Evolutionary conservation across 371 early-diverging fungal genomes (phyloP), one percentile per base, ranked within the genome.

Genomic region (Neoconidiobolus thromboides): DNA sequence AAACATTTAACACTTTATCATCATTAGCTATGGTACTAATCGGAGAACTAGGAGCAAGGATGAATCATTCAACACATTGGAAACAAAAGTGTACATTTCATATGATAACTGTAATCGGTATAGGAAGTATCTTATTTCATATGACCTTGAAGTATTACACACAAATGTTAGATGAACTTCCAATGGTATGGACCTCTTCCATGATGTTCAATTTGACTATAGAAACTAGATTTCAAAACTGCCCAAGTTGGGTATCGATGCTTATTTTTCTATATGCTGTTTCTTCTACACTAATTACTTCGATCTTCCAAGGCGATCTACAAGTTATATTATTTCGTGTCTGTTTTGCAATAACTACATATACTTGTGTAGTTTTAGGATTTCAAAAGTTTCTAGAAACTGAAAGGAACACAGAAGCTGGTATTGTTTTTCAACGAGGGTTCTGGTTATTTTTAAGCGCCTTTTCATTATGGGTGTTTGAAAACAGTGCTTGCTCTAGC

Each of bases 51-150:
- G 80, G 81, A 37, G 64, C 73, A 9, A 65, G 66, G 3, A 38
- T 43, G 14, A 57, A 57, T 37, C 40, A 57, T 37, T 7, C 57
- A 6, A 57, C 6, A 42, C 43, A 46, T 44, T 57, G 57, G 57
- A 57, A 57, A 36, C 57, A 57, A 42, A 4, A 7, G 3, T 43
- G 41, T 41, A 38, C 48, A 6, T 58, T 61, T 52, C 55, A 39
- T 15, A 44, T 56, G 39, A 71, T 86, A 58, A 63, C 77, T 39
- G 59, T 84, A 37, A 77, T 88, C 48, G 87, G 87, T 3, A 62
- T 82, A 60, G 89, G 89, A 40, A 74, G 78, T 7, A 78, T 79
- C 76, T 68, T 73, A 55, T 91, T 91, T 70, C 91, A 91, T 67
- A 83, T 78, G 74, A 86, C 89, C 7, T 68, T 91, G 52, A 71